Conservation (phyloP, 495 filamentous ascomycete species). For the Halenospora varia region DNA sequence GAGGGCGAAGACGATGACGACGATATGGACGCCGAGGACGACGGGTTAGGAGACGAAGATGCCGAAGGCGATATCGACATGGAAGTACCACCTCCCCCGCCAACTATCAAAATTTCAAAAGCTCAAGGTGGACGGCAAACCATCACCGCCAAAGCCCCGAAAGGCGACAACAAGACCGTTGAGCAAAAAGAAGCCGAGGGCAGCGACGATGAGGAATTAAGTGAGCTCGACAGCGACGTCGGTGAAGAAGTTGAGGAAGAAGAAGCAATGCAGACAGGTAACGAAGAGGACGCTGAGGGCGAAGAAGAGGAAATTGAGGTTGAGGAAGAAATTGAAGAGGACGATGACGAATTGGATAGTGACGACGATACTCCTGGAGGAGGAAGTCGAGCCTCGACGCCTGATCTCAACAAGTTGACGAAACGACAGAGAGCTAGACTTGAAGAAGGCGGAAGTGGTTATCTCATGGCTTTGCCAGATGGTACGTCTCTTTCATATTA, state of each 20-base stretch:
- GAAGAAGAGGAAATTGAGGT: conserved; percentile 38
- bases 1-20: conserved; percentile 36
- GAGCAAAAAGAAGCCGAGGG: conserved; percentile 26
- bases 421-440: conserved; percentile 76
- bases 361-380: conserved; percentile 55
- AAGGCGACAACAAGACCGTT: conserved; percentile 15
- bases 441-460: conserved; percentile 64
- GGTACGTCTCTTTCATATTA: conserved; percentile 36
- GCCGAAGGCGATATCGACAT: conserved; percentile 36
- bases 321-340: conserved; percentile 55
- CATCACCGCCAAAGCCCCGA: conserved; percentile 16
- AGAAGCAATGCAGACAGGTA: conserved; percentile 30
- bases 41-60: conserved; percentile 40
- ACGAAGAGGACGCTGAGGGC: conserved; percentile 40
- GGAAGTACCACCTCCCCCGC: conserved; percentile 35
- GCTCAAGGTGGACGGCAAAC: conserved; percentile 17
- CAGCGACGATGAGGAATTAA: conserved; percentile 43
- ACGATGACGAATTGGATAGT: conserved; percentile 62
- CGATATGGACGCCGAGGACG: conserved; percentile 42
- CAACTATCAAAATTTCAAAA: conserved; percentile 25
- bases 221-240: conserved; percentile 40
- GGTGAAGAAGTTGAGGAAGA: conserved; percentile 36
- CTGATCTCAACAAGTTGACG: conserved; percentile 81
- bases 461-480: conserved; percentile 83
- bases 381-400: conserved; percentile 59